Conservation (phyloP, 106 monocot genomes). For the Dendrobium nobile region DNA sequence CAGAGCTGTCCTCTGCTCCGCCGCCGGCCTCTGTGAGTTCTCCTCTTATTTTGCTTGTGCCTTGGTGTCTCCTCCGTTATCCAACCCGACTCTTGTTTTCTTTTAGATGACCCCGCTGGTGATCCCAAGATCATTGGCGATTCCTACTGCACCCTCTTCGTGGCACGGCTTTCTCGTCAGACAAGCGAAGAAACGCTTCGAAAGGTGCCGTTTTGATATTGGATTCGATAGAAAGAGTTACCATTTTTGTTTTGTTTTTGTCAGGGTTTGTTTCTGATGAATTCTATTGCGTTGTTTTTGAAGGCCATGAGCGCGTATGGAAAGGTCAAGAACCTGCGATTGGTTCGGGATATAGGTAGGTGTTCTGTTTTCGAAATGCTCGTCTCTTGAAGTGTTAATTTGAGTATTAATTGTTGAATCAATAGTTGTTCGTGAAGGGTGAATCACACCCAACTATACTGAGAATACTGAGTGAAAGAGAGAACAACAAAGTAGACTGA, state of each 20-base stretch:
- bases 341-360: constrained; percentile 86
- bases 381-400: not conserved
- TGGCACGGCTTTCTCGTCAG: constrained; percentile 61
- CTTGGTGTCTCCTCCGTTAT: not conserved
- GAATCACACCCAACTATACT: too few species aligned
- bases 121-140: constrained; percentile 86
- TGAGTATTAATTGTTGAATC: not conserved
- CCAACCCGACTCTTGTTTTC: not conserved
- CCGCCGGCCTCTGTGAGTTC: constrained; percentile 64
- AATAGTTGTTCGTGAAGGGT: too few species aligned
- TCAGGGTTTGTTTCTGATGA: not conserved
- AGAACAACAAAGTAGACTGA: too few species aligned
- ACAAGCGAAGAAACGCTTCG: constrained; percentile 72
- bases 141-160: constrained; percentile 83
- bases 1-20: constrained; percentile 81
- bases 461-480: too few species aligned
- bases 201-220: constrained; percentile 41
- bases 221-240: not conserved
- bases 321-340: constrained; percentile 72
- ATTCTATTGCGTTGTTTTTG: constrained; percentile 12
- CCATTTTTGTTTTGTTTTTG: not conserved
- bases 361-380: not conserved
- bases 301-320: constrained; percentile 87
- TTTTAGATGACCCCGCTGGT: constrained; percentile 81
- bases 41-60: not conserved